phyloP scores from a whole-genome alignment of 2,329 filamentous ascomycete species.

The Alternaria longipes region DNA sequence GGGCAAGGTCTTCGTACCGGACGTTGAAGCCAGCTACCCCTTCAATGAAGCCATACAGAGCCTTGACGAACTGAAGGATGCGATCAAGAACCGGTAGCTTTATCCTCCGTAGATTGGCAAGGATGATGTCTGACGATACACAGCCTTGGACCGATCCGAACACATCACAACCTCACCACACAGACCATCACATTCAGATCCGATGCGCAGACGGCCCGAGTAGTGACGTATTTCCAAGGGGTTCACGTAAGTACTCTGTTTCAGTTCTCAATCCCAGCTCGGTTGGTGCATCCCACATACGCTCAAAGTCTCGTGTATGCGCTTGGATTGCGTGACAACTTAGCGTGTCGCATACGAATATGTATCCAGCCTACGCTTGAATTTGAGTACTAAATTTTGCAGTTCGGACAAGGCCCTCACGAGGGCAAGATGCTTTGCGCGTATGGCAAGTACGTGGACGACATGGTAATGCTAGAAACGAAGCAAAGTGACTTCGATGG shows the following conservation, averaged over 20 bases:
- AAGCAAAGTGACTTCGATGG: conserved; percentile 37
- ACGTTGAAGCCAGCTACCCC: conserved; percentile 55
- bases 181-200: conserved; percentile 49
- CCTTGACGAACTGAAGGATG: conserved; percentile 42
- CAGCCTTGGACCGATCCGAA: conserved; percentile 53
- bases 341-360: background rate
- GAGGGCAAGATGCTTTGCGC: conserved; percentile 53
- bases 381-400: background rate
- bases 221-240: conserved; percentile 55
- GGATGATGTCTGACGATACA: background rate
- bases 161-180: conserved; percentile 56
- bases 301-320: background rate
- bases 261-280: background rate
- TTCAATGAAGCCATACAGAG: conserved; percentile 48
- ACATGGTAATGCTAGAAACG: conserved; percentile 41
- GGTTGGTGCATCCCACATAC: background rate
- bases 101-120: background rate
- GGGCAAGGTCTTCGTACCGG: conserved; percentile 51
- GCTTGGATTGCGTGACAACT: background rate
- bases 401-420: conserved; percentile 55
- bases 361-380: background rate
- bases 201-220: conserved; percentile 43
- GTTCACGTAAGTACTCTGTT: conserved; percentile 36
- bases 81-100: conserved; percentile 47
- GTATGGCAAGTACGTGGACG: conserved; percentile 55